Base-by-base conservation (phyloP, 768 basidiomycete genomes). In the Leccinum imitatum region DNA sequence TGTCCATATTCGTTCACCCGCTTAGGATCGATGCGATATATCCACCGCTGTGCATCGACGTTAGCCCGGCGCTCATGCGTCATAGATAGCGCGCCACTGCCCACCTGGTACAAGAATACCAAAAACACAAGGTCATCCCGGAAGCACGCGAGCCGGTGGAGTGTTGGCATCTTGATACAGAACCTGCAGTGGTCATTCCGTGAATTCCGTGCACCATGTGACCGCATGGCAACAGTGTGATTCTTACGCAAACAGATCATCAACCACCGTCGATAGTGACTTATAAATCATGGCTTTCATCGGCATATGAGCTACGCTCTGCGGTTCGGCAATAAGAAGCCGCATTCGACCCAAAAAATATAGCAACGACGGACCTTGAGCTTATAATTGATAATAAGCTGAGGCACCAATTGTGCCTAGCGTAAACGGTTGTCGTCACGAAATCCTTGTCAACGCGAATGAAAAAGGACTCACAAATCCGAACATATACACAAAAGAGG, bases 261-360 rank as follows among this genome's bases (percentile, higher is more conserved):
- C 95, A 50, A 95, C 90, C 52, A 92, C 90, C 1, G 89, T 92
- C 50, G 92, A 90, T 59, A 96, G 80, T 2, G 91, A 87, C 78
- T 96, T 97, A 81, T 94, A 96, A 65, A 95, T 87, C 92, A 98
- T 94, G 4, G 95, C 91, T 73, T 95, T 97, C 89, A 97, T 95
- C 19, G 95, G 95, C 89, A 98, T 94, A 72, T 98, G 96, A 50
- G 96, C 90, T 37, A 97, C 95, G 72, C 90, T 93, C 90, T 95
- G 77, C 27, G 44, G 35, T 57, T 19, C 30, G 21, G 50, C 27
- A 51, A 63, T 65, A 44, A 61, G 57, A 33, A 37, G 23, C 17
- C 19, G 58, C 55, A 53, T 37, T 27, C 21, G 23, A 59, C n/a
- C 46, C 60, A 60, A 13, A 44, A 46, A 13, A 3, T 55, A 59